Conservation (phyloP, 495 filamentous ascomycete species). For the Xylaria sp. region DNA sequence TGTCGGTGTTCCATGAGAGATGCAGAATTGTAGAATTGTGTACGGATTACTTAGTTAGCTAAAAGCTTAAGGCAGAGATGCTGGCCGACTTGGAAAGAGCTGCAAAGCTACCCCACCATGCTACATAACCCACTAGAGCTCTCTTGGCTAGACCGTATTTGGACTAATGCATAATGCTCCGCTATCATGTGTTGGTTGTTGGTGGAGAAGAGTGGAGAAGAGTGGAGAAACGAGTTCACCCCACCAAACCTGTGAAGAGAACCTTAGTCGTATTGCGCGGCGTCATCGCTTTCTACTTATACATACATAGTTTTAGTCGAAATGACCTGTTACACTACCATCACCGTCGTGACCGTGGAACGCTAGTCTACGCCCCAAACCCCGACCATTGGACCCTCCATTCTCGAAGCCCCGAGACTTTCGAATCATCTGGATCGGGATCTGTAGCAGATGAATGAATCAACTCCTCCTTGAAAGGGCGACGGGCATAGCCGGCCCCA, state of each 20-base stretch:
- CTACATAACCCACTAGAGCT: background rate
- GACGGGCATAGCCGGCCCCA: slow-evolving; percentile 66
- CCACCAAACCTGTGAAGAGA: background rate
- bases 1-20: background rate
- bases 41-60: too few relatives aligned
- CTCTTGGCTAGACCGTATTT: background rate
- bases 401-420: background rate
- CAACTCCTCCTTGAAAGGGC: slow-evolving; percentile 75
- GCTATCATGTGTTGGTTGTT: background rate
- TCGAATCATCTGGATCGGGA: background rate
- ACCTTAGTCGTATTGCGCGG: background rate
- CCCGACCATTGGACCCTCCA: background rate
- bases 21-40: slow-evolving; percentile 2
- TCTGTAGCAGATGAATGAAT: slow-evolving; percentile 72
- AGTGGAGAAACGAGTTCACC: background rate
- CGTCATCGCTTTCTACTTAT: slow-evolving; percentile 9
- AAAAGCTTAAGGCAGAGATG: too few relatives aligned
- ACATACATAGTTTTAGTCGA: too few relatives aligned
- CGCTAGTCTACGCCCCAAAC: background rate
- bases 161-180: background rate
- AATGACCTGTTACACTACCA: background rate
- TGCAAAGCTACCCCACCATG: background rate
- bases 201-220: background rate
- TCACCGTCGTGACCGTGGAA: background rate
- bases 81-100: too few relatives aligned